Conservation (phyloP, 768 basidiomycete species). For the Lactifluus echinatus region DNA sequence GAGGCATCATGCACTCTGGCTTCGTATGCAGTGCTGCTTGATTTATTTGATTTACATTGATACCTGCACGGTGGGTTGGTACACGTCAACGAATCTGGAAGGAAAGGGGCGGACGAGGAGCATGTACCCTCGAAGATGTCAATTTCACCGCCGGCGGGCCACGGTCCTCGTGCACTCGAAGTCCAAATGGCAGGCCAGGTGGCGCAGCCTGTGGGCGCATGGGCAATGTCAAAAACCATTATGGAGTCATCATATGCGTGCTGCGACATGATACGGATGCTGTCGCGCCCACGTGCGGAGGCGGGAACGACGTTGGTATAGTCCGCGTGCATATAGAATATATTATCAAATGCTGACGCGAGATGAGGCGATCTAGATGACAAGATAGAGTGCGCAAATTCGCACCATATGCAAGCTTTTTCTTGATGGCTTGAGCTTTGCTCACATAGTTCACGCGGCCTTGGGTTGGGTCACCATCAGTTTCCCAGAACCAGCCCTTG, state of each 20-base stretch:
- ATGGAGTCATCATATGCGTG: constrained; percentile 38
- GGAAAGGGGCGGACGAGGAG: background rate
- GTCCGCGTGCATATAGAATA: constrained; percentile 55
- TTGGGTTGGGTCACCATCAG: constrained; percentile 48
- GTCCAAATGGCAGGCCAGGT: constrained; percentile 66
- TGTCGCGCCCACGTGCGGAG: constrained; percentile 42
- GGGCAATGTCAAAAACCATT: constrained; percentile 42
- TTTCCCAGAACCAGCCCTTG: constrained; percentile 40
- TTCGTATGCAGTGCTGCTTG: constrained; percentile 47
- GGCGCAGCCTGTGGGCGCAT: constrained; percentile 52
- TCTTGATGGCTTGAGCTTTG: constrained; percentile 31
- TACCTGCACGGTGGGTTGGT: constrained; percentile 28
- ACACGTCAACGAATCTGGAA: background rate
- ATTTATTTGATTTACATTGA: constrained; percentile 39
- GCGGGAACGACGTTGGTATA: constrained; percentile 29
- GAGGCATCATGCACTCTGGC: constrained; percentile 38
- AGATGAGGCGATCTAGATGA: background rate
- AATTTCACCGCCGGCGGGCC: constrained; percentile 53
- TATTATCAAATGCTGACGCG: constrained; percentile 28
- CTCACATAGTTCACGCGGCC: constrained; percentile 54
- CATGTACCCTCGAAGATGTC: constrained; percentile 49
- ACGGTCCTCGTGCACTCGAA: constrained; percentile 38
- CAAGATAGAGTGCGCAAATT: background rate
- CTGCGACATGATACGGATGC: constrained; percentile 44
- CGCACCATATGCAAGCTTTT: constrained; percentile 42